These are phyloP conservation scores for Aspergillus aculeatinus DNA, from an alignment of 2,329 filamentous ascomycete species.

Conservation along the genomic window DNA sequence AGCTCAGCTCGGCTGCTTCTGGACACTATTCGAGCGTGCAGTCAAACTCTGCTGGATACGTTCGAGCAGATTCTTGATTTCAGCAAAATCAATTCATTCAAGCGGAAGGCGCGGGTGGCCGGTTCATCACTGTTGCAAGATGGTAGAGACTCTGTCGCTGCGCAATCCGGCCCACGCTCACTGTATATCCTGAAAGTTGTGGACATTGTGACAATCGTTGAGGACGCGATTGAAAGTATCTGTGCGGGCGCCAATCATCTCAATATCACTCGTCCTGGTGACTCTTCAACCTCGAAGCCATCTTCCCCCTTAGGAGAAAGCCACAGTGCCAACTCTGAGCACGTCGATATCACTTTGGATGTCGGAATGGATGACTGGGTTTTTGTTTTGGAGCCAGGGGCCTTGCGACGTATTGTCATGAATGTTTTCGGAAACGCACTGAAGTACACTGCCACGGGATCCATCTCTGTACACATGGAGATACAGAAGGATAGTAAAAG, in stretches of 20 bases:
- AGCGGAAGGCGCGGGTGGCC: background rate
- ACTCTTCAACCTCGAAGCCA: background rate
- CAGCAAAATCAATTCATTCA: slow-evolving; percentile 43
- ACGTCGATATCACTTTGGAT: background rate
- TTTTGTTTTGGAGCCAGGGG: slow-evolving; percentile 47
- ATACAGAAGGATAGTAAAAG: slow-evolving; percentile 22
- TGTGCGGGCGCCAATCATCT: slow-evolving; percentile 27
- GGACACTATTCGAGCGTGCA: slow-evolving; percentile 49
- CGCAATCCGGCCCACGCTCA: background rate
- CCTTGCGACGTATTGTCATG: slow-evolving; percentile 48
- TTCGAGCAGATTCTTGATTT: slow-evolving; percentile 44
- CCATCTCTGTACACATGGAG: slow-evolving; percentile 35
- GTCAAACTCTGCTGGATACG: slow-evolving; percentile 49
- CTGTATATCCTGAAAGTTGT: slow-evolving; percentile 17
- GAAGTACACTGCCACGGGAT: slow-evolving; percentile 45
- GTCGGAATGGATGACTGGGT: slow-evolving; percentile 18
- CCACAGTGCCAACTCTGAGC: background rate
- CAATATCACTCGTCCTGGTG: background rate
- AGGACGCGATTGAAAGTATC: slow-evolving; percentile 52
- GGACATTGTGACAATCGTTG: slow-evolving; percentile 43
- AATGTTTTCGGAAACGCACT: slow-evolving; percentile 50
- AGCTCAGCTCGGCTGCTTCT: slow-evolving; percentile 41
- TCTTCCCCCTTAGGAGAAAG: background rate
- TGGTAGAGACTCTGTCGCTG: background rate
- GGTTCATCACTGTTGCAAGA: background rate